These are phyloP conservation scores for Citrus cavaleriei DNA, from an alignment of 345 rosid species.

Conservation along the genomic window DNA sequence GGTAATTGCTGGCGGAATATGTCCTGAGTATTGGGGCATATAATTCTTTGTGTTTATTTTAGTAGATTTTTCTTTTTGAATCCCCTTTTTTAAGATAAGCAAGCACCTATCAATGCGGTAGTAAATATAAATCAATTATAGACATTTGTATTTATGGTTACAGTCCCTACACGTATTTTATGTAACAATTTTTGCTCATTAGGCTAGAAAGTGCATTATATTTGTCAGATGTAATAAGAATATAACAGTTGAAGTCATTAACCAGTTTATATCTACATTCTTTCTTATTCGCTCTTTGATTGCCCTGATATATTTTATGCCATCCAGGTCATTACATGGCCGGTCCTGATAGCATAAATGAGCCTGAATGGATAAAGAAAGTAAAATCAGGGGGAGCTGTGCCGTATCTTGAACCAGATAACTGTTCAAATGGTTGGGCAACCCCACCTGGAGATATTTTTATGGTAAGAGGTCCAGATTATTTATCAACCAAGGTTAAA, in stretches of 20 bases:
- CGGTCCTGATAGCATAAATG: constrained; percentile 27
- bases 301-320: background rate
- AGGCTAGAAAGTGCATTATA: background rate
- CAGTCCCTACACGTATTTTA: background rate
- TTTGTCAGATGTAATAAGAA: background rate
- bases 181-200: background rate
- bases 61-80: background rate
- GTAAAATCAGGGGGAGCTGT: constrained; percentile 74
- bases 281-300: background rate
- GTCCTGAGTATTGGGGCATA: background rate
- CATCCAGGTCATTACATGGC: constrained; percentile 45
- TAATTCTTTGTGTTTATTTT: background rate
- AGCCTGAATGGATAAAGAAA: constrained; percentile 67
- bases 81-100: background rate
- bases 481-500: constrained; percentile 65
- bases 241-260: background rate
- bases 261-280: background rate
- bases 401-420: constrained; percentile 63
- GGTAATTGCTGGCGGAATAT: background rate
- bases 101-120: background rate
- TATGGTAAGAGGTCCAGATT: constrained; percentile 89
- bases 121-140: background rate
- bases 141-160: background rate
- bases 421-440: constrained; percentile 76
- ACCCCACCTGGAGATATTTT: constrained; percentile 71